Percentiles rank a stretch among this genome's conserved stretches.
These are phyloP conservation scores for Panicum hallii DNA, from an alignment of 202 grass and related monocot species.

Conservation along the genomic window DNA sequence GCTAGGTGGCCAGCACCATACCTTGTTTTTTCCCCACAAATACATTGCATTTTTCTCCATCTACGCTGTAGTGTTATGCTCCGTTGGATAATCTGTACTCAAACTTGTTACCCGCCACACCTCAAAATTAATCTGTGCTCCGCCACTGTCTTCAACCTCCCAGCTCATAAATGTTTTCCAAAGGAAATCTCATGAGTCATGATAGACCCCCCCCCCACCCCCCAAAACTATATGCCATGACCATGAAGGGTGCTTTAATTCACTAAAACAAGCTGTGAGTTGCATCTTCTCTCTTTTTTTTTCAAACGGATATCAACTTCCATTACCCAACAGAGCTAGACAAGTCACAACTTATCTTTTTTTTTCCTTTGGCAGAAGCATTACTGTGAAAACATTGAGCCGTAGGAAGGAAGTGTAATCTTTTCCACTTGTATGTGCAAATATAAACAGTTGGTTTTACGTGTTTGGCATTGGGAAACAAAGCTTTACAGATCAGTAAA, in stretches of 20 bases:
- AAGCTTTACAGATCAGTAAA: not conserved
- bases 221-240: too few species aligned
- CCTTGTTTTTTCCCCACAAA: too few species aligned
- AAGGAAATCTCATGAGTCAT: too few species aligned
- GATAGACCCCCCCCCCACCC: too few species aligned
- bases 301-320: not conserved
- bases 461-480: not conserved
- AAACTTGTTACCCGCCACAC: too few species aligned
- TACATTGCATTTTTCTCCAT: too few species aligned
- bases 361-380: not conserved
- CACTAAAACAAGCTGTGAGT: not conserved
- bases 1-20: too few species aligned
- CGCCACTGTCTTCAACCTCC: too few species aligned
- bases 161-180: too few species aligned
- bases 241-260: not conserved
- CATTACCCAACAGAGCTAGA: not conserved
- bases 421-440: not conserved
- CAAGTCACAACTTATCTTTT: not conserved
- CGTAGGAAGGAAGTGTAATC: not conserved
- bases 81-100: too few species aligned
- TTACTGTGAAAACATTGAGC: not conserved
- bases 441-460: not conserved
- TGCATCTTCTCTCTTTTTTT: not conserved
- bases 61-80: too few species aligned
- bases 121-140: too few species aligned